Percentiles rank a stretch among this genome's conserved stretches.
Evolutionary conservation across 345 rosid species (phyloP).

Genomic region (Brassica carinata): DNA sequence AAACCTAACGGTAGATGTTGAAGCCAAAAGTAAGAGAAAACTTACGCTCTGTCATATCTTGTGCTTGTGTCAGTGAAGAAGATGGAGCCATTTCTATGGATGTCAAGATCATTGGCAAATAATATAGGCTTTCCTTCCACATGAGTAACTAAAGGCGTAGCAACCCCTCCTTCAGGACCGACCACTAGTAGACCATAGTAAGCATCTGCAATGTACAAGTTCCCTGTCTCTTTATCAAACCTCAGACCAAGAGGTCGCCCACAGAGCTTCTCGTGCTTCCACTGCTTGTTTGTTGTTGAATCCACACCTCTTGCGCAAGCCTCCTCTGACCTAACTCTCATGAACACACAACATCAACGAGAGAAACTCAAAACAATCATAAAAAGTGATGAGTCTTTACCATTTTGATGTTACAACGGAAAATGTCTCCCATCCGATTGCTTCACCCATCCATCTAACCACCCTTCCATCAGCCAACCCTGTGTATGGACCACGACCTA

Average conservation of each 20-base stretch:
- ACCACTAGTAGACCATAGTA: conserved; percentile 85
- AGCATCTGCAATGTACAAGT: conserved; percentile 90
- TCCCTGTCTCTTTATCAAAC: conserved; percentile 63
- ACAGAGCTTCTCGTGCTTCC: conserved; percentile 85
- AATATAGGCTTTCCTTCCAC: conserved; percentile 65
- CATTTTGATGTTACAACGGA: conserved; percentile 74
- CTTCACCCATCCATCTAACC: conserved; percentile 96
- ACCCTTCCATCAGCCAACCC: conserved; percentile 91
- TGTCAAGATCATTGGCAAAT: conserved; percentile 92
- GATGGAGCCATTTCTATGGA: conserved; percentile 84
- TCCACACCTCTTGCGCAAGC: conserved; percentile 73
- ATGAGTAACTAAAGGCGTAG: conserved; percentile 72
- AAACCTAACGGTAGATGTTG: too few species aligned
- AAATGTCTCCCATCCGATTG: conserved; percentile 85
- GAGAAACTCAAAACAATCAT: conserved; percentile 4
- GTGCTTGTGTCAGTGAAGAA: conserved; percentile 95
- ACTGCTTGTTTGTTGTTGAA: conserved; percentile 86
- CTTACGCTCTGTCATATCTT: conserved; percentile 89
- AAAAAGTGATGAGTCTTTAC: conserved; percentile 39
- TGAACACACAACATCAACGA: conserved; percentile 16
- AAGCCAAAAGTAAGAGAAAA: too few species aligned
- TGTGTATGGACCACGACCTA: conserved; percentile 82
- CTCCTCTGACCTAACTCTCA: conserved; percentile 69
- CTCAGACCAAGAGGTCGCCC: conserved; percentile 90
- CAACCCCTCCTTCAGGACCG: conserved; percentile 86